Evolutionary conservation across 2,329 filamentous ascomycete species (phyloP).

Genomic region (Neofusicoccum kwambonambiense): DNA sequence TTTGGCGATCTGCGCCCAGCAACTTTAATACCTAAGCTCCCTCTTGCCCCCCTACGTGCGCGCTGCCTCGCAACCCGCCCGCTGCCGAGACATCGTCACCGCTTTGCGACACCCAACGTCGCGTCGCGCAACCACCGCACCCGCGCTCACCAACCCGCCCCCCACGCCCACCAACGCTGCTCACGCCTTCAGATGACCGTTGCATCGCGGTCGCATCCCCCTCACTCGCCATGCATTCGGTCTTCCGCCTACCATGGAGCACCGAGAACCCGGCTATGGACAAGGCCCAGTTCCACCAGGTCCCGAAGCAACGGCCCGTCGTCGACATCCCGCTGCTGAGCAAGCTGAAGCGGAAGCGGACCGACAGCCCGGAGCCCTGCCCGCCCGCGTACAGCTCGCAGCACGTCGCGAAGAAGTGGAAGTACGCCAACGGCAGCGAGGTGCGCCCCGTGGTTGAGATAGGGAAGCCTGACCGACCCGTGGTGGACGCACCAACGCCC

Average conservation of each 20-base stretch:
- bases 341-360: constrained; percentile 60
- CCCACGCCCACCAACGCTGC: constrained; percentile 29
- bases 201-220: constrained; percentile 37
- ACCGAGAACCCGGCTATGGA: constrained; percentile 44
- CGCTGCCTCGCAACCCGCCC: constrained; percentile 13
- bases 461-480: constrained; percentile 28
- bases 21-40: constrained; percentile 19
- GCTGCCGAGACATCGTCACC: constrained; percentile 18
- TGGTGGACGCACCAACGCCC: constrained; percentile 25
- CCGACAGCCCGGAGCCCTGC: constrained; percentile 46
- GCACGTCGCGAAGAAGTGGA: constrained; percentile 31
- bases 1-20: constrained; percentile 17
- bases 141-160: constrained; percentile 16
- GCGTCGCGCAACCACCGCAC: constrained; percentile 17
- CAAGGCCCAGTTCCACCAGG: constrained; percentile 40
- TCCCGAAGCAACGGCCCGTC: constrained; percentile 42
- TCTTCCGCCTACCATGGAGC: constrained; percentile 52
- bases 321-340: constrained; percentile 49
- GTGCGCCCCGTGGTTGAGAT: constrained; percentile 34
- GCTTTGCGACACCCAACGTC: constrained; percentile 14
- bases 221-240: constrained; percentile 47
- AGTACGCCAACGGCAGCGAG: constrained; percentile 24
- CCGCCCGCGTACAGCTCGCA: constrained; percentile 25
- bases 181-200: constrained; percentile 40
- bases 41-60: constrained; percentile 6